A percentile compares a stretch with the other conserved stretches of the same genome.
phyloP scores from a whole-genome alignment of 2,329 filamentous ascomycete genomes.

The Pseudogymnoascus sp. region DNA sequence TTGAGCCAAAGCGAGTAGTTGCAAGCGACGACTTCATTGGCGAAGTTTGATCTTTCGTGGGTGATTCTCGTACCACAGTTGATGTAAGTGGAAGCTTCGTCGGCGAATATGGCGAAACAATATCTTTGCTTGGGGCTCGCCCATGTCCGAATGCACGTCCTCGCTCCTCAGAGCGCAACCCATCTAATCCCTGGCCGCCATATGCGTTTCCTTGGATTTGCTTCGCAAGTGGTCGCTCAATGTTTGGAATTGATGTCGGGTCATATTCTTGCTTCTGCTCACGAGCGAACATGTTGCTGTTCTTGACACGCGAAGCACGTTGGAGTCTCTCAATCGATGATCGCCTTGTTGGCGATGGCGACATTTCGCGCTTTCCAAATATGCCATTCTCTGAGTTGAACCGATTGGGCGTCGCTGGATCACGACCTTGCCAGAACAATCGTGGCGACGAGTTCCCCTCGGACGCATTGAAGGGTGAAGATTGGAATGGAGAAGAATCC shows the following conservation, averaged over 20 bases:
- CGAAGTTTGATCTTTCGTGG: slow-evolving; percentile 64
- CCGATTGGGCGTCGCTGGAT: slow-evolving; percentile 56
- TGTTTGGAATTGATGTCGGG: slow-evolving; percentile 63
- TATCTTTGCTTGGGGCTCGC: slow-evolving; percentile 51
- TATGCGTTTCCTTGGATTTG: slow-evolving; percentile 65
- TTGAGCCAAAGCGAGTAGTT: slow-evolving; percentile 53
- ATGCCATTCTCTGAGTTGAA: slow-evolving; percentile 62
- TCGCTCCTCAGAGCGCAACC: slow-evolving; percentile 44
- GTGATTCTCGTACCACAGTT: slow-evolving; percentile 32
- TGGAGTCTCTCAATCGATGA: slow-evolving; percentile 94
- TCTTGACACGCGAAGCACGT: slow-evolving; percentile 90
- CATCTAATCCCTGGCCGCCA: slow-evolving; percentile 47
- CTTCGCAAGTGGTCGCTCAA: slow-evolving; percentile 75
- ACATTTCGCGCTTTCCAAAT: slow-evolving; percentile 46
- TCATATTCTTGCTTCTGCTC: slow-evolving; percentile 93
- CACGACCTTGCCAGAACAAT: slow-evolving; percentile 79
- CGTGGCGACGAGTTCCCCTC: slow-evolving; percentile 64
- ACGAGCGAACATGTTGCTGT: slow-evolving; percentile 92
- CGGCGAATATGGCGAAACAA: slow-evolving; percentile 48
- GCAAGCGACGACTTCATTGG: slow-evolving; percentile 88
- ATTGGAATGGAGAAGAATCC: slow-evolving; percentile 78
- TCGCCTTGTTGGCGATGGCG: slow-evolving; percentile 67
- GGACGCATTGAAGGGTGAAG: slow-evolving; percentile 58
- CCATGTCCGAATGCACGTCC: slow-evolving; percentile 36
- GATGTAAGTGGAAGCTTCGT: slow-evolving; percentile 33